A percentile compares a stretch with the other conserved stretches of the same genome.
Conservation (phyloP, 164 flowering plant species). For the Buxus sempervirens region DNA sequence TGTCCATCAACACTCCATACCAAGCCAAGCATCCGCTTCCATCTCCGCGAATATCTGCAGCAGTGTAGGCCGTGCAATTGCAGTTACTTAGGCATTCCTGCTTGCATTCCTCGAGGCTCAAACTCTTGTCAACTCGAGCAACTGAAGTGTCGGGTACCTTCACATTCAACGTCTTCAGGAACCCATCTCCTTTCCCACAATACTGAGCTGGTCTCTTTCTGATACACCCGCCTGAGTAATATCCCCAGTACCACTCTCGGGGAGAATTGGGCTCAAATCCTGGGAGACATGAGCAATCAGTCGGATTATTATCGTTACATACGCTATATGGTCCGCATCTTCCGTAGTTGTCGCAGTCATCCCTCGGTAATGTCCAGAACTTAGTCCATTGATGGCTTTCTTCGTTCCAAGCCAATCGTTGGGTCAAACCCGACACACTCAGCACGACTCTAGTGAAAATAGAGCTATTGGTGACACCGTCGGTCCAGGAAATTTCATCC, state of each 20-base stretch:
- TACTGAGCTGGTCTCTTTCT: conserved; percentile 12
- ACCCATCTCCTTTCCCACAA: conserved; percentile 32
- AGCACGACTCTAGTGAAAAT: conserved; percentile 17
- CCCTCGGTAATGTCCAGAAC: conserved; percentile 19
- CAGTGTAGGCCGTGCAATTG: conserved; percentile 36
- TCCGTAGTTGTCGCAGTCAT: conserved; percentile 28
- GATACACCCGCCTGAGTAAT: conserved; percentile 40
- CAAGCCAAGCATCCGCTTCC: conserved; percentile 33
- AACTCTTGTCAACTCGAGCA: background rate
- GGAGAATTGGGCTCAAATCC: conserved; percentile 36
- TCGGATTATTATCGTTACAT: conserved; percentile 14
- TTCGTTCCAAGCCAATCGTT: conserved; percentile 18
- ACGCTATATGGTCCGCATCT: conserved; percentile 26
- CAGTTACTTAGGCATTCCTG: conserved; percentile 34
- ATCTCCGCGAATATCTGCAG: conserved; percentile 6
- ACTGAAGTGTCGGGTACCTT: conserved; percentile 34
- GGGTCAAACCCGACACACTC: conserved; percentile 12
- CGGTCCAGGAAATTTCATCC: conserved; percentile 13
- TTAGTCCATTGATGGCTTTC: conserved; percentile 15
- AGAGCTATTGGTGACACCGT: background rate
- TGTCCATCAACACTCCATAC: conserved; percentile 28
- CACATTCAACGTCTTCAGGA: conserved; percentile 14
- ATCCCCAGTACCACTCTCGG: conserved; percentile 29
- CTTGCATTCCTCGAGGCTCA: conserved; percentile 24
- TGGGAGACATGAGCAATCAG: conserved; percentile 26